Percentiles rank a stretch among this genome's conserved stretches.
phyloP scores from a whole-genome alignment of 2,329 filamentous ascomycete genomes.

The Fusarium sp. region DNA sequence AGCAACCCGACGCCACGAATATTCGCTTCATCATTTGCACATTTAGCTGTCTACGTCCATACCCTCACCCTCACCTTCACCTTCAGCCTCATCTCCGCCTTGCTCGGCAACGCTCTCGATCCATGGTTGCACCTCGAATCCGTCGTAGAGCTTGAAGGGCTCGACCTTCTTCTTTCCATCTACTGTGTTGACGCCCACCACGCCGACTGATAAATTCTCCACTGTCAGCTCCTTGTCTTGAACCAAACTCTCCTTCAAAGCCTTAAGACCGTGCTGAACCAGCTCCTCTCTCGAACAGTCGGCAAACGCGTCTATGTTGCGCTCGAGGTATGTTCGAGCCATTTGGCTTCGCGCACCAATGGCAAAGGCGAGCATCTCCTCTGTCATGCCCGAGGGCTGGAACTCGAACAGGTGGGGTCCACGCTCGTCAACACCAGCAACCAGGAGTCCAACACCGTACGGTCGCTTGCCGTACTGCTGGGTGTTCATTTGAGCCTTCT shows the following conservation, averaged over 20 bases:
- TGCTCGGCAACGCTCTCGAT: constrained; percentile 78
- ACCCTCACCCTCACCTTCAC: constrained; percentile 51
- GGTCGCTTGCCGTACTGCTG: constrained; percentile 97
- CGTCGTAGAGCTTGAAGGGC: constrained; percentile 91
- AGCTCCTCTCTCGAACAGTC: constrained; percentile 84
- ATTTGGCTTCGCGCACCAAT: constrained; percentile 98
- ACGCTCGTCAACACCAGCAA: constrained; percentile 92
- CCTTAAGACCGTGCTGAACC: constrained; percentile 88
- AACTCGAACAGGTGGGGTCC: constrained; percentile 99
- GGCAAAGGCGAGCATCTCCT: constrained; percentile 96
- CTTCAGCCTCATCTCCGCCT: constrained; percentile 52
- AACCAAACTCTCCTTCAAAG: constrained; percentile 93
- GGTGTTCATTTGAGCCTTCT: constrained; percentile 97
- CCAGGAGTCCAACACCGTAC: constrained; percentile 93
- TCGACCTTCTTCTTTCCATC: constrained; percentile 72
- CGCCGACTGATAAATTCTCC: constrained; percentile 93
- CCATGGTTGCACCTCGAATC: constrained; percentile 86
- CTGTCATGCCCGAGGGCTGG: constrained; percentile 94
- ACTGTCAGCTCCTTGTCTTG: constrained; percentile 98
- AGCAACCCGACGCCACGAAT: constrained; percentile 42
- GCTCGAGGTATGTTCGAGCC: constrained; percentile 96
- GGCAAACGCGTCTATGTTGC: constrained; percentile 87
- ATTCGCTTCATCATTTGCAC: constrained; percentile 29
- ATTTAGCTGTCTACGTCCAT: constrained; percentile 56
- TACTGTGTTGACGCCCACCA: constrained; percentile 74